Conservation (phyloP, 495 filamentous ascomycete genomes). For the Hypomontagnella submonticulosa region DNA sequence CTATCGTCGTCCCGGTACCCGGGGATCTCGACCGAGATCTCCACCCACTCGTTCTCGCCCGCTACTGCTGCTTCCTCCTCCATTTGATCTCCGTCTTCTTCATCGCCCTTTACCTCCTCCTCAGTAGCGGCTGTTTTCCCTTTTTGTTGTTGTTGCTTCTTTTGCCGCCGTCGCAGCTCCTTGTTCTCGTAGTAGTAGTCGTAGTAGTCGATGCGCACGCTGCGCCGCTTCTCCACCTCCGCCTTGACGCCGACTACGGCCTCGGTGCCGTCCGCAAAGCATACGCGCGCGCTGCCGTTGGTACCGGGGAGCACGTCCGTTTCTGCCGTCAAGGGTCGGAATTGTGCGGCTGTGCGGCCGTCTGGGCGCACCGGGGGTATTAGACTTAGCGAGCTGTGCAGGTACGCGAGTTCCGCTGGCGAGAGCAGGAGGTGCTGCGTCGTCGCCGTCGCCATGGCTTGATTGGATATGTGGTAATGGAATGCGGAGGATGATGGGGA, state of each 20-base stretch:
- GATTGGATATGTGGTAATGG: background rate
- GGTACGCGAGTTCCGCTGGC: conserved; percentile 94
- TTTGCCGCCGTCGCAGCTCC: conserved; percentile 43
- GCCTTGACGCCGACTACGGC: conserved; percentile 95
- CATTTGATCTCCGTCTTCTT: conserved; percentile 45
- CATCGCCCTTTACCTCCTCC: conserved; percentile 21
- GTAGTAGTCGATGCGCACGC: conserved; percentile 10
- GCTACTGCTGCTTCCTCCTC: conserved; percentile 45
- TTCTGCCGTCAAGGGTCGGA: conserved; percentile 90
- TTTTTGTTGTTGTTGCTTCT: conserved; percentile 11
- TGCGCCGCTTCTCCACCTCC: conserved; percentile 80
- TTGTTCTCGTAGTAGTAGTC: conserved; percentile 36
- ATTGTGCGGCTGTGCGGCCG: conserved; percentile 81
- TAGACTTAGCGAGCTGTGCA: conserved; percentile 85
- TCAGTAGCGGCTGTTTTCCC: conserved; percentile 41
- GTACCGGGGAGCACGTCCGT: conserved; percentile 86
- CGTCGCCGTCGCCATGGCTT: conserved; percentile 45
- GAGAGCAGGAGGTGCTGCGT: conserved; percentile 75
- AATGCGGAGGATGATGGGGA: background rate
- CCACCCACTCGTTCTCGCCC: conserved; percentile 75
- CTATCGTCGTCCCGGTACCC: conserved; percentile 92
- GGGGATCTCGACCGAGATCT: conserved; percentile 86
- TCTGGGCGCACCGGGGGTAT: conserved; percentile 90
- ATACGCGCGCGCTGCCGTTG: conserved; percentile 92
- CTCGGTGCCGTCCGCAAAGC: conserved; percentile 94